These are phyloP conservation scores for Spencermartinsiella europaea DNA, from an alignment of 805 yeast species.

Conservation along the genomic window DNA sequence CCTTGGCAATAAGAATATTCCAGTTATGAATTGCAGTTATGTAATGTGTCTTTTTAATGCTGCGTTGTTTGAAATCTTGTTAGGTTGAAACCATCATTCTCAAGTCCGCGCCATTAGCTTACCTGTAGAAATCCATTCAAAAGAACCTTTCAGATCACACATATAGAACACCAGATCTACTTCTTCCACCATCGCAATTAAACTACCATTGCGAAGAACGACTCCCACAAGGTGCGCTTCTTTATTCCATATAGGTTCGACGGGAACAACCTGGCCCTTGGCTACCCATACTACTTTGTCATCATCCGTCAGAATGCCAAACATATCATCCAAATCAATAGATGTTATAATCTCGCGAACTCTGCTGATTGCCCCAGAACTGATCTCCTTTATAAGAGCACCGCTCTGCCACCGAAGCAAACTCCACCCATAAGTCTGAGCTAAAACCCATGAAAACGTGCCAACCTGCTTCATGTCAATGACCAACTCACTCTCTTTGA, in stretches of 20 bases:
- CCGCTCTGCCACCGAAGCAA: slow-evolving; percentile 17
- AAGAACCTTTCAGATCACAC: not conserved
- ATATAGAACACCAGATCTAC: not conserved
- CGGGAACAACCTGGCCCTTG: slow-evolving; percentile 12
- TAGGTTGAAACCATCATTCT: too few species aligned
- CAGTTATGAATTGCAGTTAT: slow-evolving; percentile 1
- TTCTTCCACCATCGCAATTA: not conserved
- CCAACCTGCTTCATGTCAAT: slow-evolving; percentile 11
- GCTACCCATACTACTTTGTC: slow-evolving; percentile 14
- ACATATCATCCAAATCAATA: slow-evolving; percentile 4
- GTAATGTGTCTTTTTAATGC: not conserved
- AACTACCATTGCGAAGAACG: not conserved
- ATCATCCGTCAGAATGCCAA: slow-evolving; percentile 14
- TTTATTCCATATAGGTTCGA: slow-evolving; percentile 13
- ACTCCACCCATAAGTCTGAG: slow-evolving; percentile 17
- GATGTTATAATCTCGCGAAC: slow-evolving; percentile 4
- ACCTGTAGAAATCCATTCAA: too few species aligned
- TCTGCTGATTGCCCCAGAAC: slow-evolving; percentile 10
- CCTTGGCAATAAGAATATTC: slow-evolving; percentile 2
- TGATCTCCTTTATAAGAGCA: slow-evolving; percentile 10
- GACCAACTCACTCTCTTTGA: slow-evolving; percentile 3
- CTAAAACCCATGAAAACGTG: slow-evolving; percentile 15
- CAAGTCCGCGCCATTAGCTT: too few species aligned
- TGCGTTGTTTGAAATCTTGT: not conserved
- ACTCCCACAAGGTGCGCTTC: slow-evolving; percentile 2